phyloP scores from a whole-genome alignment of 2,329 filamentous ascomycete species.

The Ceratocystis alfenasii region DNA sequence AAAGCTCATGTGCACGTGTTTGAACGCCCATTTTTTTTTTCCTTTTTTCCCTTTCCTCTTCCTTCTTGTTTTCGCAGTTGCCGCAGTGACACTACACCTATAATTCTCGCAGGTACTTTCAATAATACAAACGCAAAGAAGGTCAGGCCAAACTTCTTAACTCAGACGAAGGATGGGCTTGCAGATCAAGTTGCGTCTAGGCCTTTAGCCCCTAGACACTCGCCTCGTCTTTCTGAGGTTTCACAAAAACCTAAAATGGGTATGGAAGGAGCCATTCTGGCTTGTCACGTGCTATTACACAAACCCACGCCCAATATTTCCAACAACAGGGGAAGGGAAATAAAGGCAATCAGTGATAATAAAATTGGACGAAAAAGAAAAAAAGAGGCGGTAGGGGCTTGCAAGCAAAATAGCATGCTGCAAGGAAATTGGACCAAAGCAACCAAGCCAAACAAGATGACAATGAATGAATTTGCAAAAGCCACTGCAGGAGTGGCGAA shows the following conservation, averaged over 20 bases:
- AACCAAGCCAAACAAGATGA: neutral
- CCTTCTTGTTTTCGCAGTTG: neutral
- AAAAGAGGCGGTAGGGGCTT: neutral
- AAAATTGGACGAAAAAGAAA: neutral
- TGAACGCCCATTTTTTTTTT: neutral
- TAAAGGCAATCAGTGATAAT: neutral
- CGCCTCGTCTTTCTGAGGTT: constrained; percentile 5
- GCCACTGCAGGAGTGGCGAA: constrained; percentile 1
- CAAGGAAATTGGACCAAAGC: neutral
- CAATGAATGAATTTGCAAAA: neutral
- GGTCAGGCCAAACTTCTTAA: neutral
- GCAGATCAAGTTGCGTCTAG: neutral
- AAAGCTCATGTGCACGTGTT: neutral
- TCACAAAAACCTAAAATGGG: constrained; percentile 14
- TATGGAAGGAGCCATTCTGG: neutral
- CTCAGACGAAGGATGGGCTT: constrained; percentile 9
- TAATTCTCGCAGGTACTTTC: neutral
- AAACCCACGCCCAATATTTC: neutral
- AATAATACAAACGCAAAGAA: neutral
- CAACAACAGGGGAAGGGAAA: constrained; percentile 3
- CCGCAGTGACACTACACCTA: neutral
- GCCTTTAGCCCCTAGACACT: neutral
- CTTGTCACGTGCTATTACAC: constrained; percentile 15
- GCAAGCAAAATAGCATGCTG: neutral
- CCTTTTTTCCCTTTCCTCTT: neutral